Evolutionary conservation across 225 moss, liverwort and hornwort species (phyloP), one percentile per base, ranked within the genome.

Genomic region (Takakia lepidozioides): DNA sequence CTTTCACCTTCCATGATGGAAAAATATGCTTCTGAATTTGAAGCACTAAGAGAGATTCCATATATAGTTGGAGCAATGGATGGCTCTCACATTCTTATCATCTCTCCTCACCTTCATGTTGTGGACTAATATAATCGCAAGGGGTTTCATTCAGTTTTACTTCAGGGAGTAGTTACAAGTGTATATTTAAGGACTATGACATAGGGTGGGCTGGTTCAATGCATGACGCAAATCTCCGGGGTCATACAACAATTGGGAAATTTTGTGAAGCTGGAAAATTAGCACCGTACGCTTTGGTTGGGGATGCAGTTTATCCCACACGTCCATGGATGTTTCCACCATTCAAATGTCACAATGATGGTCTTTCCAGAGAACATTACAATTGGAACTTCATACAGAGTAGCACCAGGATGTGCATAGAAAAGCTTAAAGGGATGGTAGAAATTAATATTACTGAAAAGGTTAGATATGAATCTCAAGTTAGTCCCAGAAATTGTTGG

Each of bases 11-110:
- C 14, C 3, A 48, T 19, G 48, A 20, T 20, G 48, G 6, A 20
- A 14, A 48, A 48, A 14, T 19, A 1, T 25, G 19, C 48, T 3
- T 0, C 19, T 6, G 48, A 20, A 7, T 48, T 48, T 48, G 48
- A 48, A 24, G 24, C 19, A 24, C 5, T 48, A 5, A 17, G 24
- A 19, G 24, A 22, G 14, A 48, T 24, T 14, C 48, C 48, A 20
- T 48, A 3, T 48, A 14, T 48, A 3, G 48, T 48, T 19, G 48
- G 48, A 14, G 48, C 48, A 25, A 22, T 48, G 19, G 48, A 48
- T 48, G 48, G 48, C 16, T 48, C 48, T 3, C 1, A 19, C 24
- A 48, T 48, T 25, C 48, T 26, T 25, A 48, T 48, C 13, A 19
- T 48, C 13, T 11, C 13, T 20, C 48, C 48, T 19, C 3, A 11